Evolutionary conservation across 2,329 filamentous ascomycete genomes (phyloP), one percentile per base, ranked within the genome.

Genomic region (Phialophora macrospora): DNA sequence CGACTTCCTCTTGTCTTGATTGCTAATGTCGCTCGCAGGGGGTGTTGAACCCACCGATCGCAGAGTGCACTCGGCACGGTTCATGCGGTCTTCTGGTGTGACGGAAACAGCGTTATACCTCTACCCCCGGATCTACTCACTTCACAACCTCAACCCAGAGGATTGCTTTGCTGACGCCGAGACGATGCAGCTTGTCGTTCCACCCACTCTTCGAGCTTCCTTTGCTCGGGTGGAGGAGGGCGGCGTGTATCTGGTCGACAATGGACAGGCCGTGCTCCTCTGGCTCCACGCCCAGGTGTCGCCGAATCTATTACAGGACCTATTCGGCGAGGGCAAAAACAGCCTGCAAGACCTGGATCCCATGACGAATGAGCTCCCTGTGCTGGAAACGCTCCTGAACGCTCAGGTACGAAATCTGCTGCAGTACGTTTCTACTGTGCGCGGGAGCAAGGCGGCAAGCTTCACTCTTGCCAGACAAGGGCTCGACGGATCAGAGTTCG

Each of bases 231-330:
- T 98, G 52, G 94, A 99, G 79, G 89, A 96, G 62, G 95, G 95
- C 30, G 95, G 95, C 34, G 95, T 90, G 0, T 99, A 99, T 76
- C 81, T 99, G 20, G 89, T 99, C 24, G 95, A 99, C 77, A 97
- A 98, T 73, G 95, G 95, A 4, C 95, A 99, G 76, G 87, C 91
- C 70, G 91, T 93, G 74, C 85, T 98, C 26, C 81, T 99, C 17
- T 99, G 95, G 95, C 84, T 98, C 71, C 95, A 99, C 76, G 83
- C 89, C 1, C 91, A 96, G 76, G 95, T 96, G 20, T 97, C 93
- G 22, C 94, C 94, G 1, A 96, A 97, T 75, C 84, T 99, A 8
- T 84, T 99, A 14, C 84, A 89, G 68, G 95, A 99, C 75, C 86
- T 99, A 2, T 97, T 99, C 72, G 95, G 95, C 11, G 85, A 89